Evolutionary conservation across 176 grass and related monocot species (phyloP), one percentile per base, ranked within the genome.

Genomic region (Aegilops umbellulata): DNA sequence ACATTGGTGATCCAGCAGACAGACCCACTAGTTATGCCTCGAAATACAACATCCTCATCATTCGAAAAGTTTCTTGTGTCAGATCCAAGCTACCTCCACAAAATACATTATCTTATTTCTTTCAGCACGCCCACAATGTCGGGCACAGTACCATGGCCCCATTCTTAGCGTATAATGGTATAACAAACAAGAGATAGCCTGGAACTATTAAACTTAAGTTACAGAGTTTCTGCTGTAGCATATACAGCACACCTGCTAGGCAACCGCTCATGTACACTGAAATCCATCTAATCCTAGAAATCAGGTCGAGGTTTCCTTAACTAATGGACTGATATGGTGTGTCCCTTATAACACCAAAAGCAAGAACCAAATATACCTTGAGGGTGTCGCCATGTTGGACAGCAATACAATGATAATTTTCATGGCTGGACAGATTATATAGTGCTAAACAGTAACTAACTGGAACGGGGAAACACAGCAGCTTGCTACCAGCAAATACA

Each of bases 11-110:
- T 41, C 77, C 78, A 38, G 55, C 25, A 78, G 69, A 72, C 64
- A 91, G 51, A 44, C 63, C 77, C 82, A 85, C 78, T 44, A 82
- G 69, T 84, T 87, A 91, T 91, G 69, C 85, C 81, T 88, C 77
- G 14, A 72, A 85, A 88, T 72, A 63, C 77, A 91, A 70, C 69
- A 67, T 63, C 63, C 74, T 87, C 84, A 69, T 55, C 26, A 69
- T 87, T 27, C 24, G 62, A 78, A 88, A 82, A 71, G 71, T 82
- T 84, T 11, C 22, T 81, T 58, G 64, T 77, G 86, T 88, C 80
- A 88, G 80, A 78, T 55, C 77, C 82, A 88, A 91, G 82, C 67
- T 60, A 78, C 53, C 57, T 71, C 86, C 77, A 81, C 19, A 88
- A 81, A 77, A 85, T 82, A 88, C 71, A 78, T 91, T 85, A 64